Evolutionary conservation across 257 asterid genomes (phyloP).

Genomic region (Solanum raphanifolium): DNA sequence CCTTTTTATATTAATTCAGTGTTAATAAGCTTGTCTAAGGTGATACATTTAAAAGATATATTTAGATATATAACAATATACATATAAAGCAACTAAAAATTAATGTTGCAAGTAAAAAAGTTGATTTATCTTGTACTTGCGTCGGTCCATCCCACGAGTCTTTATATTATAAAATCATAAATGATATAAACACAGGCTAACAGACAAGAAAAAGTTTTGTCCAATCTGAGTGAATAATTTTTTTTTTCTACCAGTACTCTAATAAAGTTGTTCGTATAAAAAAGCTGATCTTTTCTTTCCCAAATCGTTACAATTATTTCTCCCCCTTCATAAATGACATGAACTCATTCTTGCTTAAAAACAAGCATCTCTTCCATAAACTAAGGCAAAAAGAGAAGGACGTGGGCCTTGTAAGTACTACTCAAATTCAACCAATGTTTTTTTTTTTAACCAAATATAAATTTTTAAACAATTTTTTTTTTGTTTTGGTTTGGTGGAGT

Average conservation of each 20-base stretch:
- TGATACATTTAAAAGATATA: neutral
- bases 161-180: neutral
- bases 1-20: neutral
- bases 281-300: neutral
- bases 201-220: neutral
- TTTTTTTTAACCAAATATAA: neutral
- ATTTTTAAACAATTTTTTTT: too few relatives aligned
- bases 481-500: neutral
- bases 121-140: neutral
- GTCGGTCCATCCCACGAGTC: neutral
- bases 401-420: neutral
- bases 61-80: neutral
- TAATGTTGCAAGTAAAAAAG: neutral
- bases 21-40: neutral
- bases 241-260: neutral
- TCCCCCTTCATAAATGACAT: neutral
- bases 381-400: neutral
- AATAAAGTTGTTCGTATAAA: neutral
- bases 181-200: neutral
- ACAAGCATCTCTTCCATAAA: neutral
- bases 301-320: neutral
- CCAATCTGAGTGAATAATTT: neutral
- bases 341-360: neutral
- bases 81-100: neutral
- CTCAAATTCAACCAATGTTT: neutral